Base-by-base conservation (phyloP, 768 basidiomycete species). In the Phlebiopsis gigantea region DNA sequence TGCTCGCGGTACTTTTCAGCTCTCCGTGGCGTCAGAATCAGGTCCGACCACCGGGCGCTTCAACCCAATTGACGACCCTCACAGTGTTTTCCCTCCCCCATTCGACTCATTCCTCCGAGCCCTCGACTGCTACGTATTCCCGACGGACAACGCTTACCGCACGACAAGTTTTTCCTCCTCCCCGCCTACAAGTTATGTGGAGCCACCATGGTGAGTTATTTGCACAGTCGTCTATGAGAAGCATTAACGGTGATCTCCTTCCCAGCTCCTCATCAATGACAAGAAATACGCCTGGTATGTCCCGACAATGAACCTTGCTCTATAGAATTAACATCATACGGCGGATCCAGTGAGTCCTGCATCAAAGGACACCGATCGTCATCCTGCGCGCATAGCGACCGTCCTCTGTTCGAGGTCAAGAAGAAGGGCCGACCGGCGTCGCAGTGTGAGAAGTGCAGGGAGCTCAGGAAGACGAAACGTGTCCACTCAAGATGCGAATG, bases 231-330 rank as follows among this genome's bases (percentile, higher is more conserved):
- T 19, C 44, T 45, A 10, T 12, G 14, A 10, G 44, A 19, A 9
- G 3, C 15, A 25, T 25, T 19, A 17, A 19, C 44, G 24, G 5
- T 24, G 31, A 12, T 31, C 26, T 25, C 48, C 19, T 50, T 61
- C 48, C 21, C 17, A 88, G 87, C 81, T 85, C 64, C 78, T 88
- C 66, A 77, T 90, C 68, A 82, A 80, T 68, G 79, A 77, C 69
- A 87, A 84, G 74, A 91, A 91, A 77, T 91, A 88, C 68, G 88
- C 88, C 60, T 91, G 88, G 88, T 90, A 69, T 30, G 85, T 63
- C 6, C 21, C 28, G 19, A 21, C 28, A n/a, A 30, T 28, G 15
- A 6, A 26, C 14, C 6, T 48, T 30, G 47, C 12, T 7, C 28
- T 29, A n/a, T 48, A 6, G 10, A 17, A 4, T 29, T 8, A 26